Percentiles rank a stretch among this genome's conserved stretches.
Conservation (phyloP, 1,139 yeast species). For the Suhomyces kunorum region DNA sequence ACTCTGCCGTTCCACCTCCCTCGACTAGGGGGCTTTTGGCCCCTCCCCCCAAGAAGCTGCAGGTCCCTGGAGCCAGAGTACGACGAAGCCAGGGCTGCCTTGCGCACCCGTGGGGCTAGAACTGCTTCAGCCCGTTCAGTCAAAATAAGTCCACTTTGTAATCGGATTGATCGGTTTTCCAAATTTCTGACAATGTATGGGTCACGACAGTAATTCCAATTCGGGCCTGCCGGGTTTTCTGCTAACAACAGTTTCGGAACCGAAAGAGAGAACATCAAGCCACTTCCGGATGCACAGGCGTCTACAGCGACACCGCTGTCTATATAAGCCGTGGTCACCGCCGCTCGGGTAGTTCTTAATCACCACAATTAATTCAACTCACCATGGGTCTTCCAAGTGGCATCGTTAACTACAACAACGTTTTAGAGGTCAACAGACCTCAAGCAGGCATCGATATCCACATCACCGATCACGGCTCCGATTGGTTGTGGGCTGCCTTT, state of each 20-base stretch:
- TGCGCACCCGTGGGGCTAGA: conserved; percentile 2
- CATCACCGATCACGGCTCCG: conserved; percentile 60
- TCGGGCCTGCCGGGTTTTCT: conserved; percentile 7
- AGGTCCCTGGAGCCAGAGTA: too few relatives aligned
- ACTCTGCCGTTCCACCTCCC: too few relatives aligned
- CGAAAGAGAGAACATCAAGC: neutral
- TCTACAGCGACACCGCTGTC: neutral
- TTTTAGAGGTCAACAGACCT: conserved; percentile 49
- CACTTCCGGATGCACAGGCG: neutral
- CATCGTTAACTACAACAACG: conserved; percentile 41
- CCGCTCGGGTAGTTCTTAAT: neutral
- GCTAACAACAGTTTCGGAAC: neutral
- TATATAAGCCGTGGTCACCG: conserved; percentile 1
- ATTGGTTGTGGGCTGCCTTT: conserved; percentile 73
- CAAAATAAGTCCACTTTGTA: conserved; percentile 6
- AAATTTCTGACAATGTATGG: neutral
- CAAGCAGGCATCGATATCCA: conserved; percentile 47
- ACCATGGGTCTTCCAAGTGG: conserved; percentile 17
- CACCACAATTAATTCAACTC: neutral
- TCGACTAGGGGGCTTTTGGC: too few relatives aligned
- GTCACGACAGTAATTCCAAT: conserved; percentile 5
- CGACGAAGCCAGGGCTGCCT: conserved; percentile 4
- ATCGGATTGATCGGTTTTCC: conserved; percentile 6
- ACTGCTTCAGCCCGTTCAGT: conserved; percentile 1
- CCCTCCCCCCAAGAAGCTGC: too few relatives aligned